Percentiles rank a stretch among this genome's conserved stretches.
Evolutionary conservation across 257 asterid genomes (phyloP).

Genomic region (Knoxia roxburghii): DNA sequence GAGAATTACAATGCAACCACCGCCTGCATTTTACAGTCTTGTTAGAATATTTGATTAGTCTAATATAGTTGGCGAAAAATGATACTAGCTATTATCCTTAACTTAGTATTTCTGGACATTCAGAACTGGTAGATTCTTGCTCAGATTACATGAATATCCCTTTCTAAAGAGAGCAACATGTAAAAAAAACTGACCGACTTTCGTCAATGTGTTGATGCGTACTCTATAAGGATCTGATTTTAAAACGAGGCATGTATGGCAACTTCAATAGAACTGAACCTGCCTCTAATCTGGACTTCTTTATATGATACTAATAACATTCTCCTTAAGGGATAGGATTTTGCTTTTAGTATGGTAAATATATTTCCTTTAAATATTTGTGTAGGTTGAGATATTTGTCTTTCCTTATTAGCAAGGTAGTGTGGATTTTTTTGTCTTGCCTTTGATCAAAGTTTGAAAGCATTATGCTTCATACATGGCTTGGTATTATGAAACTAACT

Average conservation of each 20-base stretch:
- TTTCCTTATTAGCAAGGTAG: conserved; percentile 1
- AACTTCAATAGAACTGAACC: no score
- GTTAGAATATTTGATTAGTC: neutral
- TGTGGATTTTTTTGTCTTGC: no score
- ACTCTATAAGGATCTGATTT: neutral
- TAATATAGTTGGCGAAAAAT: neutral
- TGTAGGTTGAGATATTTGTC: neutral
- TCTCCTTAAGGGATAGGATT: neutral
- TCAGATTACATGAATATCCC: neutral
- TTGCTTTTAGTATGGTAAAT: neutral
- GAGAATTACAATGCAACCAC: neutral
- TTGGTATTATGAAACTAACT: conserved; percentile 8
- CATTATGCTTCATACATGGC: conserved; percentile 10
- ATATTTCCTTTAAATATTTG: neutral
- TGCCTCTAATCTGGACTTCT: neutral
- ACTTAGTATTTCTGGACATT: neutral
- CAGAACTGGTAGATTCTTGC: neutral
- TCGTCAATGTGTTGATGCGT: neutral
- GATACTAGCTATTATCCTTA: neutral
- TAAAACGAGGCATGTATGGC: neutral
- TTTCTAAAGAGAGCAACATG: neutral
- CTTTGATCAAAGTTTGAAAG: neutral
- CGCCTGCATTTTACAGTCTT: neutral
- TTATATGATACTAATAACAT: neutral
- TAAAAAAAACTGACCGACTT: neutral